phyloP scores from a whole-genome alignment of 352 stramenopile species.

The Phytophthora pluvialis region DNA sequence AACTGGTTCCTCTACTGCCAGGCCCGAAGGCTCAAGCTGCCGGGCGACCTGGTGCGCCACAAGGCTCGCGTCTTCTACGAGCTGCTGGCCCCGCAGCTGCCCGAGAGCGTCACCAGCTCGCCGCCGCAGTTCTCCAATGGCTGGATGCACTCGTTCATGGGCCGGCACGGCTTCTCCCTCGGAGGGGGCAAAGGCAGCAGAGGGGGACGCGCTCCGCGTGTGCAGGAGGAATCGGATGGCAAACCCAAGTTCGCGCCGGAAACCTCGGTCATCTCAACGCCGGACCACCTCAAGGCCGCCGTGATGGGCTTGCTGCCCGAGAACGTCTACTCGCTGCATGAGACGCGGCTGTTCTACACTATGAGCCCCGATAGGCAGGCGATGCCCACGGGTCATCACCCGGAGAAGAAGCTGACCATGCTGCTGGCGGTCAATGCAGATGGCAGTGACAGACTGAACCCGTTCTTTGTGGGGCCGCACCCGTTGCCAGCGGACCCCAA shows the following conservation, averaged over 20 bases:
- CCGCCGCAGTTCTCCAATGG: conserved; percentile 88
- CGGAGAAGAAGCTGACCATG: conserved; percentile 60
- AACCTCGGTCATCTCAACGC: conserved; percentile 51
- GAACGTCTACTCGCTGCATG: conserved; percentile 81
- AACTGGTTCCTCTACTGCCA: conserved; percentile 86
- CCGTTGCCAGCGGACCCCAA: conserved; percentile 27
- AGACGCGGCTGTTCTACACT: conserved; percentile 64
- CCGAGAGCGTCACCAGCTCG: conserved; percentile 35
- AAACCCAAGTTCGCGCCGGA: conserved; percentile 37
- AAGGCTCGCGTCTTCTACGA: conserved; percentile 77
- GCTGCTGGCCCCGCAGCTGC: conserved; percentile 53
- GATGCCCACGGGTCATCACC: conserved; percentile 33
- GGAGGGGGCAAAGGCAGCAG: conserved; percentile 35
- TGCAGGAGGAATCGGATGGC: conserved; percentile 30
- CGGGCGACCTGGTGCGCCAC: conserved; percentile 77
- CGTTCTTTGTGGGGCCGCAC: conserved; percentile 66
- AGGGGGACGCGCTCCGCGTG: conserved; percentile 19
- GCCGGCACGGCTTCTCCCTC: conserved; percentile 68
- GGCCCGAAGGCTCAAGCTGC: conserved; percentile 57
- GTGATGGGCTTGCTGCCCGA: conserved; percentile 52
- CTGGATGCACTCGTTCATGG: conserved; percentile 88
- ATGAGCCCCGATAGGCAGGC: conserved; percentile 44
- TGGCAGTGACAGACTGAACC: conserved; percentile 69
- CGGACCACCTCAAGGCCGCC: conserved; percentile 51
- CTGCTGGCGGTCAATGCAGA: conserved; percentile 73